Conservation (phyloP, 2,329 filamentous ascomycete genomes). For the Paramyrothecium sp. region DNA sequence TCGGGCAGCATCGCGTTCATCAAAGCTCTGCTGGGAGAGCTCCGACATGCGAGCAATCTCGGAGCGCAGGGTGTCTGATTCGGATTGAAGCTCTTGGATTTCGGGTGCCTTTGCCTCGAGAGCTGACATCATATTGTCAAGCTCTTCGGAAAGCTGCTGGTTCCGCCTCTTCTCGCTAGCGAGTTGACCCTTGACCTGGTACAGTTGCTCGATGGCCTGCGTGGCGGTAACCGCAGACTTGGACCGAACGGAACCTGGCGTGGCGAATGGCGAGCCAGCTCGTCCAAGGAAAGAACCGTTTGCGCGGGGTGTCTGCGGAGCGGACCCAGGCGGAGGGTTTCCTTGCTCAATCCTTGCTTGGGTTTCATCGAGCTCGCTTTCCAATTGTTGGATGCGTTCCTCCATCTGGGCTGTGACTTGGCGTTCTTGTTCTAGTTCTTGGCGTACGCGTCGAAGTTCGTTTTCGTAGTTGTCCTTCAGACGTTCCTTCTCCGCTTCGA, state of each 20-base stretch:
- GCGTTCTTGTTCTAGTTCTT: slow-evolving; percentile 56
- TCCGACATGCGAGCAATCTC: slow-evolving; percentile 85
- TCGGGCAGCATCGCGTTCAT: slow-evolving; percentile 75
- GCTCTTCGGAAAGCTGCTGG: slow-evolving; percentile 69
- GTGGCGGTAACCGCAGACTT: slow-evolving; percentile 58
- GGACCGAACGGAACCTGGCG: slow-evolving; percentile 55
- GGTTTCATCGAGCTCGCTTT: slow-evolving; percentile 53
- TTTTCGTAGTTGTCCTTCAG: slow-evolving; percentile 66
- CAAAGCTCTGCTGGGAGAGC: slow-evolving; percentile 77
- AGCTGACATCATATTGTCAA: slow-evolving; percentile 83
- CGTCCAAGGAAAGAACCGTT: slow-evolving; percentile 55
- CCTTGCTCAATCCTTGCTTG: slow-evolving; percentile 46
- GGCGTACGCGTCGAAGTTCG: slow-evolving; percentile 52
- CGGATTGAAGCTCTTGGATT: slow-evolving; percentile 78
- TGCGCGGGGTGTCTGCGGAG: slow-evolving; percentile 59
- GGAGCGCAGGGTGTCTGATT: slow-evolving; percentile 75
- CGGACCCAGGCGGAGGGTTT: slow-evolving; percentile 39
- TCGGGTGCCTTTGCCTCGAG: slow-evolving; percentile 86
- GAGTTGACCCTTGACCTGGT: slow-evolving; percentile 69
- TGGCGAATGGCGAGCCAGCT: slow-evolving; percentile 60
- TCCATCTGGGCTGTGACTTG: slow-evolving; percentile 45
- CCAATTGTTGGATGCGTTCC: slow-evolving; percentile 48
- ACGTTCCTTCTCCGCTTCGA: slow-evolving; percentile 60
- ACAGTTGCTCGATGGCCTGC: slow-evolving; percentile 63
- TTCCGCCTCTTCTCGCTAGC: slow-evolving; percentile 72